Evolutionary conservation across 371 early-diverging fungal genomes (phyloP).

Genomic region (Haplosporangium sp.): DNA sequence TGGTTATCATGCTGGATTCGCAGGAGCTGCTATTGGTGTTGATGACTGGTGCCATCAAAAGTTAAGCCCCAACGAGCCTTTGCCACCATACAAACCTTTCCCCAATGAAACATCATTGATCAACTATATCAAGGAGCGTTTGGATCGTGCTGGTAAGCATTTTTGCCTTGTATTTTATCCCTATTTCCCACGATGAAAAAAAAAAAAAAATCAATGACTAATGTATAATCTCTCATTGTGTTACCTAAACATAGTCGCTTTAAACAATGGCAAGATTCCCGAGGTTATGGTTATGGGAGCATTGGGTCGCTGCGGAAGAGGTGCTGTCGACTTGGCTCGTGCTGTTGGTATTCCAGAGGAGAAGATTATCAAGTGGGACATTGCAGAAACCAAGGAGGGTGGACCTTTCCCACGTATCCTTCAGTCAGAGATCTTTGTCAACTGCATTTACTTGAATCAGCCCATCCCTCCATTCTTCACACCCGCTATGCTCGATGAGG

Average conservation of each 20-base stretch:
- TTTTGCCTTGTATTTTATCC: background rate
- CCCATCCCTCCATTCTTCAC: conserved; percentile 96
- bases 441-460: conserved; percentile 95
- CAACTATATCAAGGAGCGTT: conserved; percentile 74
- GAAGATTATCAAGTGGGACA: conserved; percentile 95
- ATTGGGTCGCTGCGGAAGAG: conserved; percentile 94
- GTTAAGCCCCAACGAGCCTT: conserved; percentile 57
- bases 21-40: conserved; percentile 93
- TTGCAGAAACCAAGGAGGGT: conserved; percentile 92
- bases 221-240: conserved; percentile 1
- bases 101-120: conserved; percentile 88
- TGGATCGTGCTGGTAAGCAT: conserved; percentile 73
- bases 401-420: conserved; percentile 95
- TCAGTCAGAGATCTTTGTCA: conserved; percentile 93
- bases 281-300: conserved; percentile 98
- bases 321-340: conserved; percentile 88
- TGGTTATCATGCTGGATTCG: conserved; percentile 97
- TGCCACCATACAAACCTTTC: conserved; percentile 85
- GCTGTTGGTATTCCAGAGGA: conserved; percentile 90
- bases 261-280: conserved; percentile 75
- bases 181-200: conserved; percentile 8
- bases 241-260: conserved; percentile 28
- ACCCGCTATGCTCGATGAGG: conserved; percentile 75
- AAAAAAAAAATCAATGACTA: conserved; percentile 11
- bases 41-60: conserved; percentile 93